phyloP scores from a whole-genome alignment of 2,329 filamentous ascomycete genomes.

The Tolypocladium nubicola region DNA sequence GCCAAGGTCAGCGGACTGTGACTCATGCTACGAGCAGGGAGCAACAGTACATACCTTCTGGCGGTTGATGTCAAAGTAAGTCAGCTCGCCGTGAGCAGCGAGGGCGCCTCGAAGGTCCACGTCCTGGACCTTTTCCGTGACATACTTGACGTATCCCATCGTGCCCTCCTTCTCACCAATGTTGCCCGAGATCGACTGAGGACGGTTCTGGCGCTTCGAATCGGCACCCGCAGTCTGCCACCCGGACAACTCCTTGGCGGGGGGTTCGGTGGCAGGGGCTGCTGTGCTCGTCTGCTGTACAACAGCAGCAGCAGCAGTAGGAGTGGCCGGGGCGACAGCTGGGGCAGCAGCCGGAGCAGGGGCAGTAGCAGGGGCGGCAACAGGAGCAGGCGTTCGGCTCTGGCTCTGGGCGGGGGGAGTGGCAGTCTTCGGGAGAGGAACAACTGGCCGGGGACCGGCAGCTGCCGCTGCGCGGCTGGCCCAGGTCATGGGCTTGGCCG shows the following conservation, averaged over 20 bases:
- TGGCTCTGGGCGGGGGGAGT: slow-evolving; percentile 37
- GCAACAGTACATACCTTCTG: slow-evolving; percentile 54
- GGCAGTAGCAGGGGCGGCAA: slow-evolving; percentile 27
- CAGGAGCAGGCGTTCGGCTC: slow-evolving; percentile 40
- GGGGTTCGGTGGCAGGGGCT: slow-evolving; percentile 26
- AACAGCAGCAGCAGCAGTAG: slow-evolving; percentile 12
- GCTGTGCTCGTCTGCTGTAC: slow-evolving; percentile 20
- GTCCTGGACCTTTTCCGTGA: slow-evolving; percentile 76
- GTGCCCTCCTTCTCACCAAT: slow-evolving; percentile 63
- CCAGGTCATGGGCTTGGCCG: slow-evolving; percentile 61
- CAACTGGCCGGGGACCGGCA: slow-evolving; percentile 40
- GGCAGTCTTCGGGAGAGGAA: slow-evolving; percentile 47
- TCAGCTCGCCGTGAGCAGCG: slow-evolving; percentile 59
- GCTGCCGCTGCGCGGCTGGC: slow-evolving; percentile 57
- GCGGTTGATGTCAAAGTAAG: slow-evolving; percentile 69
- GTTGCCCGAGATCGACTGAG: slow-evolving; percentile 50
- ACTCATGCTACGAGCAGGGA: not conserved
- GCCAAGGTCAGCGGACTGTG: slow-evolving; percentile 8
- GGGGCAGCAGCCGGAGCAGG: slow-evolving; percentile 28
- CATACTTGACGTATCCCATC: slow-evolving; percentile 90
- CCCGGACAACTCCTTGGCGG: slow-evolving; percentile 39
- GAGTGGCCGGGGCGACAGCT: slow-evolving; percentile 19
- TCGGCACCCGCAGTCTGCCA: slow-evolving; percentile 87
- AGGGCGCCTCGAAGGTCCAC: slow-evolving; percentile 62
- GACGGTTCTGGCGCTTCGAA: slow-evolving; percentile 73